Evolutionary conservation across 805 yeast species (phyloP), one percentile per base, ranked within the genome.

Genomic region (Sugiyamaella mastotermitis): DNA sequence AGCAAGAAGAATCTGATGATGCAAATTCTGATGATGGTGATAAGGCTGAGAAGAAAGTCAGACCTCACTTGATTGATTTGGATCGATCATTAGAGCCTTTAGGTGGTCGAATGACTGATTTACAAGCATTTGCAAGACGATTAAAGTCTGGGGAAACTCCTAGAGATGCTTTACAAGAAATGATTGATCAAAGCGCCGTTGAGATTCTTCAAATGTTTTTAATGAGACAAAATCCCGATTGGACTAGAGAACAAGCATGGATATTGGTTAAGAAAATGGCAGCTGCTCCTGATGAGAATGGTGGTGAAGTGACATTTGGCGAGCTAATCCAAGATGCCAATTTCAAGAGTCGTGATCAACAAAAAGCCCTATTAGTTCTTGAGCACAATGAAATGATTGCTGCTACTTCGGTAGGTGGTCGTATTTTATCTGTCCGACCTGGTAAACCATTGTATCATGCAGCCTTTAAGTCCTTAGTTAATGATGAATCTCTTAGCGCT

Each of bases 41-140:
- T 7, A 29, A 38, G n/a, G 13, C 11, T 9, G 11, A 29, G 14
- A 4, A 13, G 24, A 16, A 11, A 22, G n/a, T 8, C 35, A 35
- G 4, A 17, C 27, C 27, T 14, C 16, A 27, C 15, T 20, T 45
- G 5, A 44, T 53, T 1, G 69, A 67, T 7, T 66, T 87, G 17
- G 79, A 75, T 17, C 60, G 63, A 4, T 71, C 79, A 22, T 62
- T 88, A 23, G 75, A 65, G 19, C 94, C 95, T 9, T 62, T 92
- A 19, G 98, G 98, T 15, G 98, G 98, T 28, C 76, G 98, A 46
- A 83, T 90, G 88, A 69, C 87, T 31, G 98, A 92, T 58, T 67
- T 92, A 36, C 96, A 92, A 60, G 80, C 90, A 20, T 87, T 85
- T 61, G 82, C 82, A 1, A 74, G 97, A 55, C 80, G 97, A 36